phyloP scores from a whole-genome alignment of 257 asterid species.

The Penstemon davidsonii region DNA sequence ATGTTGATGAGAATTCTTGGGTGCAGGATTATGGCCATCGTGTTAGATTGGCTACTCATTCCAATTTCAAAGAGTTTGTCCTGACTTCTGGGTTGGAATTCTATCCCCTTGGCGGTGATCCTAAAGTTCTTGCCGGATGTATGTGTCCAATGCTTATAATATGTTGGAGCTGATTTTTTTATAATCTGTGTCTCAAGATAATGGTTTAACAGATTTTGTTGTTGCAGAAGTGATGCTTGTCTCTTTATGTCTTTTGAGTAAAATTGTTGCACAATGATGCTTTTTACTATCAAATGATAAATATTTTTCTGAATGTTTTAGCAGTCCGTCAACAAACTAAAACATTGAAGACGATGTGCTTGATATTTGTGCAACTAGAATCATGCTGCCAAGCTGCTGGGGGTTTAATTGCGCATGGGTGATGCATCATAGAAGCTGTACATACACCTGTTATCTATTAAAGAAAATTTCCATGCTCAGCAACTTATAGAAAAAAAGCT shows the following conservation, averaged over 20 bases:
- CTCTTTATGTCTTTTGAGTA: slow-evolving; percentile 5
- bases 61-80: slow-evolving; percentile 95
- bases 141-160: slow-evolving; percentile 38
- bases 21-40: slow-evolving; percentile 98
- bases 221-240: slow-evolving; percentile 21
- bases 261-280: slow-evolving; percentile 6
- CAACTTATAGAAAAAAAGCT: not conserved
- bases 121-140: slow-evolving; percentile 96
- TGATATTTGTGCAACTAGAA: slow-evolving; percentile 13
- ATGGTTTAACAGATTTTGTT: slow-evolving; percentile 12
- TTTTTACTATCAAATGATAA: not conserved
- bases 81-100: slow-evolving; percentile 93
- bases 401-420: not conserved
- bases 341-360: slow-evolving; percentile 5
- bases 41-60: slow-evolving; percentile 92
- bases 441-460: not conserved
- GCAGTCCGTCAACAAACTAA: not conserved
- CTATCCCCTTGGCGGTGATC: slow-evolving; percentile 97
- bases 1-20: slow-evolving; percentile 37
- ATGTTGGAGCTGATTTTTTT: slow-evolving; percentile 18
- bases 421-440: slow-evolving; percentile 7
- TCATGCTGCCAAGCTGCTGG: slow-evolving; percentile 2
- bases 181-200: slow-evolving; percentile 21
- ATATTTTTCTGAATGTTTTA: not conserved
- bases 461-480: slow-evolving; percentile 3